Base-by-base conservation (phyloP, 768 basidiomycete genomes). In the Auriculariales sp. region DNA sequence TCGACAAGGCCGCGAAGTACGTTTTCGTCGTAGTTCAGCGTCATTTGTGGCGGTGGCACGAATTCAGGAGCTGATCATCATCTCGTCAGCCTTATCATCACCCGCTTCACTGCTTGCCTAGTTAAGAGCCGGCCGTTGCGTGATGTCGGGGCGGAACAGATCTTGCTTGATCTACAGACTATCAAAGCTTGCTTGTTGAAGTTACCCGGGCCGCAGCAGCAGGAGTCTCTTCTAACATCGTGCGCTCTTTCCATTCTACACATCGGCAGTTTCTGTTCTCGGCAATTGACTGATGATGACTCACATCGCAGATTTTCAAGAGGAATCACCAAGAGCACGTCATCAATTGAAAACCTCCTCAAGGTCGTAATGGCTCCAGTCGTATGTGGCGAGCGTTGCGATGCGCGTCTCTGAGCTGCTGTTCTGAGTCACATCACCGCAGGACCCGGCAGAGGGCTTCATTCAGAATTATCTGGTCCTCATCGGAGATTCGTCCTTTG, bases 111-210 rank as follows among this genome's bases (percentile, higher is more conserved):
- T 0, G 84, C 87, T 56, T 75, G 85, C 0, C 70, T 97, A 29
- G 91, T 98, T 17, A 81, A 81, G 63, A 93, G 91, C 61, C 71
- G 92, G 34, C 95, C 95, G 3, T 66, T 99, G 56, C 79, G 81
- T 60, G 91, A 94, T 63, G 85, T 86, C 29, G 93, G 94, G 4
- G 94, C 94, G 3, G 94, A 99, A 65, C 94, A 98, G 84, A 73
- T 97, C 3, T 69, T 98, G 42, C 85, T 99, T 48, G 95, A 99
- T 62, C 71, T 98, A 28, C 89, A 91, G 63, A 74, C 75, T 10
- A 67, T 98, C 58, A 94, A 93, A 62, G 77, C 79, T 1, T 88
- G 80, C 62, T 66, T 99, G 25, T 59, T 83, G 7, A 86, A 81
- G 57, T 72, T 98, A 59, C 91, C 94, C 15, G 89, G 88, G 34